Evolutionary conservation across 257 asterid genomes (phyloP), one percentile per base, ranked within the genome.

Genomic region (Solanum medicagineum): DNA sequence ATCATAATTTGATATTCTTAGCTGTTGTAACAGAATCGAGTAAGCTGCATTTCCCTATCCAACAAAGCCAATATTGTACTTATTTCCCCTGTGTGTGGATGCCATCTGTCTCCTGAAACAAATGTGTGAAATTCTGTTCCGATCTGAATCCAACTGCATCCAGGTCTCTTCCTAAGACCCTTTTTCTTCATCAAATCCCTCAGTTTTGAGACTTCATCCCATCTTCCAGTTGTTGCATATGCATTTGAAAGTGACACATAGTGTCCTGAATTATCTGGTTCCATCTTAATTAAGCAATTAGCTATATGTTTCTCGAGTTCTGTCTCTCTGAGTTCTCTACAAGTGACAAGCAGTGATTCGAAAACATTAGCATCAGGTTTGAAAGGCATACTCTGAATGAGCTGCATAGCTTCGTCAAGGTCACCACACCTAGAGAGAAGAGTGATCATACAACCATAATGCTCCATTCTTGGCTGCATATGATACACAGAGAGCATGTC

Each of bases 161-260:
- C 90, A 70, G 87, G 89, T 36, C 80, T 85, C 83, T 87, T 89
- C 73, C 57, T 57, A 17, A 87, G 77, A 17, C 89, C 88, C 32
- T 70, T 89, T 63, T 54, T 80, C 73, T 84, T 83, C 87, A 88
- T 88, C 53, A 86, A 22, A 65, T 85, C 80, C 86, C 87, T 87
- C 73, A 81, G 51, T 79, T 70, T 63, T 3, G 86, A 85, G 15
- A 85, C 89, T 69, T 87, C 86, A 66, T 70, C 83, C 86, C 89
- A 89, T 66, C 85, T 85, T 44, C 89, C 89, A 15, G 79, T 55
- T 44, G 83, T 84, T 15, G 90, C 91, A 81, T 83, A 87, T 42
- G 86, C 86, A 87, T 89, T 89, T 42, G 88, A 89, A 83, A 87
- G 88, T 20, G 88, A 73, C 81, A 89, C 87, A 62, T 87, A 87